Evolutionary conservation across 805 yeast species (phyloP), one percentile per base, ranked within the genome.

Genomic region (Yamadazyma tumulicola): DNA sequence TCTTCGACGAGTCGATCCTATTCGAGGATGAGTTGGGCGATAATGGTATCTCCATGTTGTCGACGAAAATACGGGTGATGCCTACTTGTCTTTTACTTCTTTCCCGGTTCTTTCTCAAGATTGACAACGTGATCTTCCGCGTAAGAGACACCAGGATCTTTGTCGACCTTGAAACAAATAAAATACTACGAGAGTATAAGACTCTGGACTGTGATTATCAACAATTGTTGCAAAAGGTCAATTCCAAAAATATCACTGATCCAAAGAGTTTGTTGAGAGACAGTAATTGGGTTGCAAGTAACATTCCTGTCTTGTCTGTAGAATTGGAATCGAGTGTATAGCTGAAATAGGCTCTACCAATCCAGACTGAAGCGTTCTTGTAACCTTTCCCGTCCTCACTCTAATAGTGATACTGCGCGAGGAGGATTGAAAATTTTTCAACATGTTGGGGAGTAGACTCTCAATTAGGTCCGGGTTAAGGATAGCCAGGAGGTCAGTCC

Each of bases 1-100:
- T 85, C 56, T 93, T 77, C 52, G 97, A 88, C 53, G 97, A 91
- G 48, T 77, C 87, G 67, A 77, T 85, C 5, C 64, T 93, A 20
- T 93, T 76, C 54, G 99, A 93, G 54, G 99, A 93, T 52, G 99
- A 93, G 55, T 67, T 93, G 36, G 97, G 95, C 4, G 99, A 93
- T 56, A 93, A 91, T 56, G 99, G 99, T 6, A 83, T 87, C 12
- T 77, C 94, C 0, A 74, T 85, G 35, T 61, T 85, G 35, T 77
- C 79, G 34, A 79, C 81, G 22, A 89, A 89, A 57, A 75, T 93
- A 14, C 65, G 99, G 42, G 96, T 88, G 4, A 93, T 93, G 97
- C 79, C 79, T 5, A 74, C 80, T 33, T 75, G 96, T 41, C 54
- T 93, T 45, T 61, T 93, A 24, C 48, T 91, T 21, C 64, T 93